These are phyloP conservation scores for Termitomyces sp. DNA, from an alignment of 768 basidiomycete genomes.

Conservation along the genomic window DNA sequence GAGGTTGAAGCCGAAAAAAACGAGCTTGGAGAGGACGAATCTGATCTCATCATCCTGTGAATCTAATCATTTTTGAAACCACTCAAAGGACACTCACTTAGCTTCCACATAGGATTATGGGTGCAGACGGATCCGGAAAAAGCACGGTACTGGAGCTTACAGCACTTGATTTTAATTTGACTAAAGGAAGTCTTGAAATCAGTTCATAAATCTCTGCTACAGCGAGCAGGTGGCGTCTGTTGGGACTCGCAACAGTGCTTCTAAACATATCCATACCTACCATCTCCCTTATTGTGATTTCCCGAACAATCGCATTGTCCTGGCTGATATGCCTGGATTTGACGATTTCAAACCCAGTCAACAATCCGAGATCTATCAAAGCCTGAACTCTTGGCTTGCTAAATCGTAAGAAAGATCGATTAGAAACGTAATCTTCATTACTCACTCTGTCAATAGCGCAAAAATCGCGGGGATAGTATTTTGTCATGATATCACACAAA, in stretches of 20 bases:
- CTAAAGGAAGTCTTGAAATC: not conserved
- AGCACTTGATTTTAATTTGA: not conserved
- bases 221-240: not conserved
- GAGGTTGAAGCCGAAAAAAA: not conserved
- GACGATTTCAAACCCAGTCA: not conserved
- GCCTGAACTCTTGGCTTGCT: not conserved
- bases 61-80: not conserved
- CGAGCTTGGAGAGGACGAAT: not conserved
- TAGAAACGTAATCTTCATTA: not conserved
- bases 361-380: not conserved
- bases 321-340: not conserved
- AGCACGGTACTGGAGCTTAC: not conserved
- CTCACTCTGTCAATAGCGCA: not conserved
- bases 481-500: not conserved
- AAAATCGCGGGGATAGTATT: conserved; percentile 1
- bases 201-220: not conserved
- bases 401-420: not conserved
- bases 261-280: not conserved
- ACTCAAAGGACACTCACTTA: not conserved
- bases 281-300: not conserved
- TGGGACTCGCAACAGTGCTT: not conserved
- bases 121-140: not conserved
- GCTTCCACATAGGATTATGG: not conserved
- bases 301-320: not conserved
- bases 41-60: not conserved